phyloP scores from a whole-genome alignment of 2,329 filamentous ascomycete genomes.

The Fusarium goolgardi region DNA sequence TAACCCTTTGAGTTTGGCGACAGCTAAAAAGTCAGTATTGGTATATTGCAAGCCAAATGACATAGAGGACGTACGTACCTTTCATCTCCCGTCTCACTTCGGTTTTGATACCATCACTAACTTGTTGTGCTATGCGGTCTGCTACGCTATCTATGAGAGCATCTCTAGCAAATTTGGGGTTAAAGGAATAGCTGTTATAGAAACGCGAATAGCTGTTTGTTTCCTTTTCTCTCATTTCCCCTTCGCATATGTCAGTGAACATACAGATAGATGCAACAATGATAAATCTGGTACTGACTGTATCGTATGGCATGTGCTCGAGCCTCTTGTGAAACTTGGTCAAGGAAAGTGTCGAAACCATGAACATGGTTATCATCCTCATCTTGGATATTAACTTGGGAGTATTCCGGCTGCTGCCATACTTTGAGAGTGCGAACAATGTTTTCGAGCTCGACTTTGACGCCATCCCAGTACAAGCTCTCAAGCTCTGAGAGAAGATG shows the following conservation, averaged over 20 bases:
- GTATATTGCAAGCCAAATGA: background rate
- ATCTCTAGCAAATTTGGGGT: background rate
- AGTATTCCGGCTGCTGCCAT: conserved; percentile 36
- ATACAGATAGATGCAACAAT: too few relatives aligned
- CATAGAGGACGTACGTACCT: background rate
- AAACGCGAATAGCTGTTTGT: background rate
- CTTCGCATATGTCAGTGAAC: conserved; percentile 1
- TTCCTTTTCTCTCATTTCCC: conserved; percentile 24
- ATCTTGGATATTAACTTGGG: conserved; percentile 25
- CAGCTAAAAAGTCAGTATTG: conserved; percentile 3
- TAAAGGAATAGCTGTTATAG: background rate
- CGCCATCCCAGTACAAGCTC: conserved; percentile 39
- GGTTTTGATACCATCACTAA: conserved; percentile 25
- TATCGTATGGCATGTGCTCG: conserved; percentile 40
- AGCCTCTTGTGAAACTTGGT: conserved; percentile 39
- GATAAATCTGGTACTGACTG: conserved; percentile 6
- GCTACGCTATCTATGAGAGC: conserved; percentile 21
- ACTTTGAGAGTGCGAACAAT: conserved; percentile 40
- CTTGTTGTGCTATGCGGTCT: conserved; percentile 30
- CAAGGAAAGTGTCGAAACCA: conserved; percentile 41
- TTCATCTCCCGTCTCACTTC: conserved; percentile 33
- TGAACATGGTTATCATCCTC: conserved; percentile 35
- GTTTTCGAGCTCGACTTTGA: conserved; percentile 40
- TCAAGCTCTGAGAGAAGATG: conserved; percentile 36
- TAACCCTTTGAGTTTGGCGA: conserved; percentile 21